Conservation (phyloP, 2,329 filamentous ascomycete genomes). For the Bertia moriformis region DNA sequence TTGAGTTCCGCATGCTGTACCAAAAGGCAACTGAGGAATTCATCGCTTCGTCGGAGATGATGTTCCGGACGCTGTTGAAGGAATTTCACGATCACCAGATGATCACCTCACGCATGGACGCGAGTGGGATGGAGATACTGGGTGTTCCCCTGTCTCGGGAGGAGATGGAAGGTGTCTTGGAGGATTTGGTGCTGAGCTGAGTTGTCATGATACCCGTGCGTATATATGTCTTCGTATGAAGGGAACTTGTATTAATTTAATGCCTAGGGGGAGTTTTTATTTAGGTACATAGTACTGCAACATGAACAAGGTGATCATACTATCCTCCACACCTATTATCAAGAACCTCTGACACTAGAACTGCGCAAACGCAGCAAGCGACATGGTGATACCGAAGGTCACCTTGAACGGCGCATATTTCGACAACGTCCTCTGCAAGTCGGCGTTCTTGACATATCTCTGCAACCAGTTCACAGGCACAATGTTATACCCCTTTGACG, state of each 20-base stretch:
- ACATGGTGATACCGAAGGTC: conserved; percentile 26
- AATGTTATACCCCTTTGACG: conserved; percentile 27
- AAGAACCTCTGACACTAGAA: conserved; percentile 10
- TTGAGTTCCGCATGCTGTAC: conserved; percentile 51
- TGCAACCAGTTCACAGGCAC: conserved; percentile 22
- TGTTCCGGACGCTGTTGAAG: conserved; percentile 51
- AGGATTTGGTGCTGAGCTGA: conserved; percentile 22
- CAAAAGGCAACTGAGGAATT: conserved; percentile 56
- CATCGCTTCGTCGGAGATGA: conserved; percentile 53
- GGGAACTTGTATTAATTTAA: conserved; percentile 4
- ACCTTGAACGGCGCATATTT: conserved; percentile 26
- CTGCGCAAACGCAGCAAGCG: conserved; percentile 25
- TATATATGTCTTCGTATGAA: no score
- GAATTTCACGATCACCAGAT: conserved; percentile 60
- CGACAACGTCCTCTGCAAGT: conserved; percentile 19
- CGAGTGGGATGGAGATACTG: conserved; percentile 43
- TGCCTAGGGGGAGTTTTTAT: neutral
- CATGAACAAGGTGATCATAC: no score
- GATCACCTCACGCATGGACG: conserved; percentile 48
- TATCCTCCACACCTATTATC: neutral
- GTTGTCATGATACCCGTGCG: conserved; percentile 17
- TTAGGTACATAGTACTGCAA: no score
- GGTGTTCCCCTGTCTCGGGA: conserved; percentile 46
- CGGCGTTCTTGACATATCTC: conserved; percentile 20
- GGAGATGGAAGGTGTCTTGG: conserved; percentile 48